Evolutionary conservation across 768 basidiomycete species (phyloP).

Genomic region (Calocera cornea): DNA sequence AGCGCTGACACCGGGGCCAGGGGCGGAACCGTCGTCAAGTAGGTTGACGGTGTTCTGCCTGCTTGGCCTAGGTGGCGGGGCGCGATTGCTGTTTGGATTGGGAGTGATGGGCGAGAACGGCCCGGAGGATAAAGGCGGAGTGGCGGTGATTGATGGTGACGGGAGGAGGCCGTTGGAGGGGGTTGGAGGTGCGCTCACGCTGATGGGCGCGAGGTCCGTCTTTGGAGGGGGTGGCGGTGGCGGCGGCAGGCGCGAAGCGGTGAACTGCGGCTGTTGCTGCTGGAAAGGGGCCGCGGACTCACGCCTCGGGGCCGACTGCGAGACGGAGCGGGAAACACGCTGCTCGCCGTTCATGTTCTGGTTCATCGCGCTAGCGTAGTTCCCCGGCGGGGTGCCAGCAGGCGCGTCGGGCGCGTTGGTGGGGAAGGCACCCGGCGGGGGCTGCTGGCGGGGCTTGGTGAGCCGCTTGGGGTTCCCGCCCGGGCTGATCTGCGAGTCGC

Average conservation of each 20-base stretch:
- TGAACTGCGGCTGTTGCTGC: neutral
- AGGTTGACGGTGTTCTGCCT: constrained; percentile 73
- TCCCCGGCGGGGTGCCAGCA: neutral
- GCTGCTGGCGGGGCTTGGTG: neutral
- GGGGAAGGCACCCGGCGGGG: neutral
- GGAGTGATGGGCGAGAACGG: neutral
- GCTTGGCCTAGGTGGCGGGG: constrained; percentile 66
- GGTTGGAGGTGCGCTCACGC: neutral
- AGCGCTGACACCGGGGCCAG: neutral
- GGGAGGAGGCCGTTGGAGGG: neutral
- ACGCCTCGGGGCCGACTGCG: neutral
- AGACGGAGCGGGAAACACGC: neutral
- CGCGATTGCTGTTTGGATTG: neutral
- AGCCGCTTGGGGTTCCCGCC: neutral
- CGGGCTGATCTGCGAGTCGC: neutral
- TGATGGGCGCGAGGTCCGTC: neutral
- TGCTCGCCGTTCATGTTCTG: neutral
- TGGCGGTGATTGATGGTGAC: neutral
- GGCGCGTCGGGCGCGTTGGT: neutral
- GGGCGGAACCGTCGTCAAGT: neutral
- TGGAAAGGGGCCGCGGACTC: neutral
- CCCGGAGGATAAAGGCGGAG: neutral
- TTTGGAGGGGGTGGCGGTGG: neutral
- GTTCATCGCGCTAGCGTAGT: no score
- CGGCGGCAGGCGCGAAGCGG: neutral